A percentile compares a stretch with the other conserved stretches of the same genome.
phyloP scores from a whole-genome alignment of 1,139 yeast genomes.

The Blastobotrys petasosporus region DNA sequence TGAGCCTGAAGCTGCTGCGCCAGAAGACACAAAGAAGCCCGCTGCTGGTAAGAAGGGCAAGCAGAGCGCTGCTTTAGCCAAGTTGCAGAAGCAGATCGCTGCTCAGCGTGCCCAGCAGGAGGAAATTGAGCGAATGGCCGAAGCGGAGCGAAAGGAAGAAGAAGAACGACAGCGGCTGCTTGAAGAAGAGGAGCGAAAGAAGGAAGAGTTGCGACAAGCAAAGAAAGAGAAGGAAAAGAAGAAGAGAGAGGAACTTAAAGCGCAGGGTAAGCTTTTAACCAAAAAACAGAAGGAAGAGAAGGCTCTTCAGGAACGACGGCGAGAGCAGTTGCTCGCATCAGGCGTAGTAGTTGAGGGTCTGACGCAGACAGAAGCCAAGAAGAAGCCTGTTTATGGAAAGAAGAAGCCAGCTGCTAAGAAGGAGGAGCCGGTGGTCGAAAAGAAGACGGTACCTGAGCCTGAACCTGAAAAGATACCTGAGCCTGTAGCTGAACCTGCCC shows the following conservation, averaged over 20 bases:
- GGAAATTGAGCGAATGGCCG: slow-evolving; percentile 47
- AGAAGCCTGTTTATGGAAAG: slow-evolving; percentile 68
- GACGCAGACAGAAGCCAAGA: slow-evolving; percentile 40
- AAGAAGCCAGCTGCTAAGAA: slow-evolving; percentile 57
- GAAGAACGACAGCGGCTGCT: slow-evolving; percentile 52
- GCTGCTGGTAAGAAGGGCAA: slow-evolving; percentile 33
- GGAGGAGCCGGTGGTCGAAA: slow-evolving; percentile 25
- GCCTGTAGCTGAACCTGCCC: slow-evolving; percentile 25
- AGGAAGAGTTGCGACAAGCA: slow-evolving; percentile 57
- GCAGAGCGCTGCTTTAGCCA: slow-evolving; percentile 41
- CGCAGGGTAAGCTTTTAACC: slow-evolving; percentile 77
- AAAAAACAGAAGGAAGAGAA: slow-evolving; percentile 95
- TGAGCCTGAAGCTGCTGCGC: slow-evolving; percentile 41
- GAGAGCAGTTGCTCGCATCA: slow-evolving; percentile 73
- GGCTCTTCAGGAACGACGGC: slow-evolving; percentile 79
- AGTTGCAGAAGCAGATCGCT: slow-evolving; percentile 71
- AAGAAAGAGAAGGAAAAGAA: slow-evolving; percentile 72
- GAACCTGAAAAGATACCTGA: slow-evolving; percentile 31
- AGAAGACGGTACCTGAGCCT: slow-evolving; percentile 33
- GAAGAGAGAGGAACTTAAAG: slow-evolving; percentile 84
- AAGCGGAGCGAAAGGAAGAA: slow-evolving; percentile 53
- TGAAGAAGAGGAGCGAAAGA: slow-evolving; percentile 55
- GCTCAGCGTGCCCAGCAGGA: slow-evolving; percentile 70
- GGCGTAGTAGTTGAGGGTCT: slow-evolving; percentile 77
- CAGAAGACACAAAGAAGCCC: slow-evolving; percentile 34